phyloP scores from a whole-genome alignment of 78 protist genomes.

The Isochrysis galbana region DNA sequence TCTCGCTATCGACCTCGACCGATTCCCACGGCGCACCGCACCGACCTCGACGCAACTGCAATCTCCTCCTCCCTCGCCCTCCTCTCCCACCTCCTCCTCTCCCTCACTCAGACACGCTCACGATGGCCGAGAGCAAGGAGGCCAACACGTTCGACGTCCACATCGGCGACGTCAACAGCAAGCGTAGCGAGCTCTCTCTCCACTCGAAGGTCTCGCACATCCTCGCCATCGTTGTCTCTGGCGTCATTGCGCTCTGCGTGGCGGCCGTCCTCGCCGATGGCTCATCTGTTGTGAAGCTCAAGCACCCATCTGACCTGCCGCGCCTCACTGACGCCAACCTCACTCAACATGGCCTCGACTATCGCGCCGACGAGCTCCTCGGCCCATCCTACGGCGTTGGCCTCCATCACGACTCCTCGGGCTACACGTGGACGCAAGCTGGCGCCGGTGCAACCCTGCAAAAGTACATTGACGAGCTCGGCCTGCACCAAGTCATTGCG shows the following conservation, averaged over 20 bases:
- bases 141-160: too few species aligned
- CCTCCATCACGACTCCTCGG: slow-evolving; percentile 16
- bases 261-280: background rate
- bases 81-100: too few species aligned
- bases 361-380: slow-evolving; percentile 28
- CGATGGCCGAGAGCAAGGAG: too few species aligned
- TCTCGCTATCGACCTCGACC: too few species aligned
- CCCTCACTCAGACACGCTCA: too few species aligned
- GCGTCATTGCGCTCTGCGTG: background rate
- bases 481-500: background rate
- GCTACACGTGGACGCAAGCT: background rate
- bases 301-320: background rate
- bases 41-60: too few species aligned
- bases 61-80: too few species aligned
- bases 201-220: background rate
- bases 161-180: too few species aligned
- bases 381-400: slow-evolving; percentile 1
- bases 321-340: background rate
- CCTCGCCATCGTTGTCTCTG: slow-evolving; percentile 3
- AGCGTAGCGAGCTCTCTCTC: too few species aligned
- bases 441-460: background rate
- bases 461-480: background rate
- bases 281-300: background rate
- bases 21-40: too few species aligned
- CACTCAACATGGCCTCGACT: background rate